Evolutionary conservation across 768 basidiomycete species (phyloP).

Genomic region (Lentinus brumalis): DNA sequence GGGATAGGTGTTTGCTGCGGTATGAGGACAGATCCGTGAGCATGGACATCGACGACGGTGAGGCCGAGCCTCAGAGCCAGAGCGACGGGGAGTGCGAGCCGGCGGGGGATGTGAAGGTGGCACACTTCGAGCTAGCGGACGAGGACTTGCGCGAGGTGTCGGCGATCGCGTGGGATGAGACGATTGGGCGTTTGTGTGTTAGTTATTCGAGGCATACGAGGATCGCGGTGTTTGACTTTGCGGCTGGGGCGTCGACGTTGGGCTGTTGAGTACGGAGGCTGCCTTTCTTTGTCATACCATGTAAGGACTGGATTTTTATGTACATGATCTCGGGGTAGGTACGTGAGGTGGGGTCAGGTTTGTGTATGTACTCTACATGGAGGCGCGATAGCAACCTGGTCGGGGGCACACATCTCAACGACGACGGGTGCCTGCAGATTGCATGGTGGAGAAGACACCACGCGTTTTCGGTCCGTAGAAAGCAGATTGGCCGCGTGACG

Average conservation of each 20-base stretch:
- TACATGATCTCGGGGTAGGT: background rate
- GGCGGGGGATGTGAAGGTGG: background rate
- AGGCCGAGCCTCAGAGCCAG: background rate
- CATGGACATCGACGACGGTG: background rate
- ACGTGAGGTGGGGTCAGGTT: too few relatives aligned
- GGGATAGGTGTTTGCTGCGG: background rate
- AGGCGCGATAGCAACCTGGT: background rate
- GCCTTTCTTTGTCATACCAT: background rate
- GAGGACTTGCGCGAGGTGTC: conserved; percentile 33
- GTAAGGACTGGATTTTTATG: background rate
- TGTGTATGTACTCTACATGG: background rate
- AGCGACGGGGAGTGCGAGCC: background rate
- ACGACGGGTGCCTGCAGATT: background rate
- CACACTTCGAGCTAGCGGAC: background rate
- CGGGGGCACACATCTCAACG: background rate
- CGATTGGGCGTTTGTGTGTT: conserved; percentile 59
- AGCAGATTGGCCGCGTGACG: background rate
- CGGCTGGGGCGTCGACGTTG: background rate
- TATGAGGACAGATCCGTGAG: background rate
- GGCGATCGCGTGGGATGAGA: conserved; percentile 67
- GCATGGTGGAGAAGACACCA: background rate
- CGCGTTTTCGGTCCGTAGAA: background rate
- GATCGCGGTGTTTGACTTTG: conserved; percentile 15
- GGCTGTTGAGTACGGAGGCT: background rate
- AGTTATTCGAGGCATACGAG: conserved; percentile 31